Percentiles rank a stretch among this genome's conserved stretches.
Conservation (phyloP, 2,329 filamentous ascomycete genomes). For the Fusarium sp. region DNA sequence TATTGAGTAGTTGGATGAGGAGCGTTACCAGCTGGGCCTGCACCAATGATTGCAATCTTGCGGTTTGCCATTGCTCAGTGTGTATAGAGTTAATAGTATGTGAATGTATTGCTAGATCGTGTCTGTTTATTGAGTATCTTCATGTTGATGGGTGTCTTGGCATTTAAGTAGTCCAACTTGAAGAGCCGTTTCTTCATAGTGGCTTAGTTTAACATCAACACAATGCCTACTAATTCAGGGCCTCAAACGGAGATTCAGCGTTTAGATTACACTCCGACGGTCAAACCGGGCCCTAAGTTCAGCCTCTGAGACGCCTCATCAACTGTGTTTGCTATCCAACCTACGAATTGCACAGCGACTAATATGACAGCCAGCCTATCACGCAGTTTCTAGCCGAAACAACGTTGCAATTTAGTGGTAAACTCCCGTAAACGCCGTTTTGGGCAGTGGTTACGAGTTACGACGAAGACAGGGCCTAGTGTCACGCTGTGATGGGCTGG, state of each 20-base stretch:
- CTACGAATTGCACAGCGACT: not conserved
- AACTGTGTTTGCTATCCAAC: not conserved
- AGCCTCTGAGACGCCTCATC: slow-evolving; percentile 12
- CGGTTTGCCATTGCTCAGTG: slow-evolving; percentile 27
- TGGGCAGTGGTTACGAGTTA: not conserved
- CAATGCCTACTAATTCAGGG: not conserved
- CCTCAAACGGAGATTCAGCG: slow-evolving; percentile 8
- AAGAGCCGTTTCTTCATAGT: not conserved
- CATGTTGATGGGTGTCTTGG: not conserved
- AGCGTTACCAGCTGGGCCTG: slow-evolving; percentile 41
- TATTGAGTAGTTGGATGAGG: not conserved
- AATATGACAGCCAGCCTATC: not conserved
- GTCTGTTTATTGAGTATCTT: not conserved
- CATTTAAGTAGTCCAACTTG: slow-evolving; percentile 8
- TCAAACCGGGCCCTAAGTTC: slow-evolving; percentile 16
- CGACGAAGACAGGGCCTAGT: not conserved
- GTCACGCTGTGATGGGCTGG: not conserved
- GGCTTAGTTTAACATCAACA: not conserved
- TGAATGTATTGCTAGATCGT: too few relatives aligned
- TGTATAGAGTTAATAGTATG: not conserved
- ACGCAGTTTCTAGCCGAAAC: not conserved
- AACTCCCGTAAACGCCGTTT: not conserved
- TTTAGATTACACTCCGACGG: slow-evolving; percentile 17
- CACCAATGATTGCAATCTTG: slow-evolving; percentile 43
- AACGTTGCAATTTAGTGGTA: slow-evolving; percentile 9